Evolutionary conservation across 768 basidiomycete genomes (phyloP).

Genomic region (Tricholoma furcatifolium): DNA sequence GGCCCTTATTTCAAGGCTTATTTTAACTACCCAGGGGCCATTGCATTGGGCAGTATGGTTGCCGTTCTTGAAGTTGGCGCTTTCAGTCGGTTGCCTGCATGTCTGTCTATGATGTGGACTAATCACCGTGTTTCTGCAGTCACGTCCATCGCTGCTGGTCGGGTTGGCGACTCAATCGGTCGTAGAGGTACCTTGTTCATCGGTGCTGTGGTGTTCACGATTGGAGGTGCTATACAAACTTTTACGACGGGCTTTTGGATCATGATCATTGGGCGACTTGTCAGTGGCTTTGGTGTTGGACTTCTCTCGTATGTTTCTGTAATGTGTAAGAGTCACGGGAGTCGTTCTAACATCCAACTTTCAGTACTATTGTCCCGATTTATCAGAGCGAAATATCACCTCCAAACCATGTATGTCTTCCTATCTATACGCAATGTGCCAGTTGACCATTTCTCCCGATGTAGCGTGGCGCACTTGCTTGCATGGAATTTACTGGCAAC

Average conservation of each 20-base stretch:
- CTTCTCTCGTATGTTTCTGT: slow-evolving; percentile 54
- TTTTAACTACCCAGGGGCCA: slow-evolving; percentile 74
- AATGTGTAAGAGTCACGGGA: not conserved
- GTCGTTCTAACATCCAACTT: not conserved
- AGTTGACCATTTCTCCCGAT: not conserved
- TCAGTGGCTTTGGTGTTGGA: slow-evolving; percentile 77
- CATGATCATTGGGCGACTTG: slow-evolving; percentile 59
- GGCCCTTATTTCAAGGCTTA: slow-evolving; percentile 79
- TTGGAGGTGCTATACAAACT: slow-evolving; percentile 76
- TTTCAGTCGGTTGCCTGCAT: slow-evolving; percentile 57
- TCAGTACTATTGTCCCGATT: slow-evolving; percentile 89
- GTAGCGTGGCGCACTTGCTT: slow-evolving; percentile 87
- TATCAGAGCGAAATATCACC: slow-evolving; percentile 97
- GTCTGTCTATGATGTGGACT: not conserved
- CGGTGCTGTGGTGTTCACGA: slow-evolving; percentile 71
- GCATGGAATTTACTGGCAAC: slow-evolving; percentile 95
- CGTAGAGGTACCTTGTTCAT: slow-evolving; percentile 70
- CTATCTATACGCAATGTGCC: not conserved
- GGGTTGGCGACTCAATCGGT: slow-evolving; percentile 74
- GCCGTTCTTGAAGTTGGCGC: slow-evolving; percentile 94
- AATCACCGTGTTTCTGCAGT: slow-evolving; percentile 39
- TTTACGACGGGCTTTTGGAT: slow-evolving; percentile 43
- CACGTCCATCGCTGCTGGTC: slow-evolving; percentile 84
- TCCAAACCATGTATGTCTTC: slow-evolving; percentile 69
- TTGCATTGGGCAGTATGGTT: slow-evolving; percentile 90